phyloP scores from a whole-genome alignment of 2,329 filamentous ascomycete species.

The Magnaporthales sp. region DNA sequence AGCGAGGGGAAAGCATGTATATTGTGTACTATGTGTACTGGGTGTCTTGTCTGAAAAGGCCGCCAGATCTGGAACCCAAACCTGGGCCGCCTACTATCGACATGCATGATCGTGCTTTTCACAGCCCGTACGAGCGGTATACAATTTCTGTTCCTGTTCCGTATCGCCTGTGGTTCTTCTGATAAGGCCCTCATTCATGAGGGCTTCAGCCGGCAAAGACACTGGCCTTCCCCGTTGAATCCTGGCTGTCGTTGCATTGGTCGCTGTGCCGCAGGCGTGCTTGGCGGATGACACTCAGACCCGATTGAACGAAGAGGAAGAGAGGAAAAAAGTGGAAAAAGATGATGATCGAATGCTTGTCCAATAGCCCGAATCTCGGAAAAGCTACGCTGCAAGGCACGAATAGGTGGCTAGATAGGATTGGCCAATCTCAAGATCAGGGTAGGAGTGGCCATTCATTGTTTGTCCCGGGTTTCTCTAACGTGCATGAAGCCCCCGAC shows the following conservation, averaged over 20 bases:
- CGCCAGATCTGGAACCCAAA: constrained; percentile 12
- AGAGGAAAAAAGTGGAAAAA: neutral
- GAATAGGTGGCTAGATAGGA: neutral
- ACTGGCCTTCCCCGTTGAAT: neutral
- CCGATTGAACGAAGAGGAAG: neutral
- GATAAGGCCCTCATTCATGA: neutral
- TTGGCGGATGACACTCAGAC: neutral
- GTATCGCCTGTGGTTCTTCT: neutral
- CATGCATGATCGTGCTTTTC: constrained; percentile 13
- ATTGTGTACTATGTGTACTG: neutral
- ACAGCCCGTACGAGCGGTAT: neutral
- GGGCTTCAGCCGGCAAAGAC: neutral
- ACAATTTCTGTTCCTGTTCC: neutral
- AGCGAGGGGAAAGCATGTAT: neutral
- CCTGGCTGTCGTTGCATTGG: neutral
- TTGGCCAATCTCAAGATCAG: neutral
- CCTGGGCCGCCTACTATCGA: constrained; percentile 1
- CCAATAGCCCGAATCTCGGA: neutral
- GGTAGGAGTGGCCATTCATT: neutral
- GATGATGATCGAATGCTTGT: neutral
- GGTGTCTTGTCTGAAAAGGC: neutral
- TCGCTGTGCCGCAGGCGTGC: neutral
- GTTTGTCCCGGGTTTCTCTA: neutral
- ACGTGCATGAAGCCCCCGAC: neutral
- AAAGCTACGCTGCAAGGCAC: neutral